Evolutionary conservation across 2,329 filamentous ascomycete species (phyloP).

Genomic region (Colletotrichum sp.): DNA sequence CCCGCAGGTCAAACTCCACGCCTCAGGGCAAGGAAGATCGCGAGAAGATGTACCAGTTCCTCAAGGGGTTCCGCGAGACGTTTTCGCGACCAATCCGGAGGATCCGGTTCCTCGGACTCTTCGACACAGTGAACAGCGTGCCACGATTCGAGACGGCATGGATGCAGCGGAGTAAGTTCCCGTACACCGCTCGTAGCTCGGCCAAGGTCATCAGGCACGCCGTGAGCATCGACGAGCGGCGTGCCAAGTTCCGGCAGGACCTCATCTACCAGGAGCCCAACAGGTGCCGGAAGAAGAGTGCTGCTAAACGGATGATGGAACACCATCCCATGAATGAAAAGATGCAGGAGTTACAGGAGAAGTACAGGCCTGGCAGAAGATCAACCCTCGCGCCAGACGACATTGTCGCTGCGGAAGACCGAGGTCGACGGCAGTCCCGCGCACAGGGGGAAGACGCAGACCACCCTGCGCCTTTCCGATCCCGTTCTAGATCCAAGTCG

Average conservation of each 20-base stretch:
- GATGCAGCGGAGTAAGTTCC: conserved; percentile 82
- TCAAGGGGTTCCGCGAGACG: conserved; percentile 81
- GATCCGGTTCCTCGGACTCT: conserved; percentile 79
- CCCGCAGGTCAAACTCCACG: conserved; percentile 48
- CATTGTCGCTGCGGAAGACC: conserved; percentile 9
- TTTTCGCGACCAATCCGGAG: conserved; percentile 77
- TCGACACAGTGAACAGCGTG: conserved; percentile 83
- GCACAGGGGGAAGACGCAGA: conserved; percentile 26
- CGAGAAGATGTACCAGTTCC: conserved; percentile 72
- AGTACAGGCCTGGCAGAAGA: conserved; percentile 34
- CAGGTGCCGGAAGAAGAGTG: conserved; percentile 24
- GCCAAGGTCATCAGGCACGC: conserved; percentile 71
- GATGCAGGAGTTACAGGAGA: conserved; percentile 34
- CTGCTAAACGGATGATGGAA: conserved; percentile 24
- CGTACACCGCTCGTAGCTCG: conserved; percentile 65
- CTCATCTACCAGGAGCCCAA: conserved; percentile 61
- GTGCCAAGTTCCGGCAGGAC: conserved; percentile 75
- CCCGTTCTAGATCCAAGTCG: conserved; percentile 35
- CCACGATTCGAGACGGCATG: conserved; percentile 76
- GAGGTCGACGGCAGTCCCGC: background rate
- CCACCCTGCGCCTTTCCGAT: conserved; percentile 46
- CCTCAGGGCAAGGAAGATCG: conserved; percentile 49
- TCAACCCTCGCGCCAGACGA: conserved; percentile 17
- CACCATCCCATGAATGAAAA: conserved; percentile 23
- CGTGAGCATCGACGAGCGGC: conserved; percentile 73